Evolutionary conservation across 1,139 yeast species (phyloP).

Genomic region (Pichia sp.): DNA sequence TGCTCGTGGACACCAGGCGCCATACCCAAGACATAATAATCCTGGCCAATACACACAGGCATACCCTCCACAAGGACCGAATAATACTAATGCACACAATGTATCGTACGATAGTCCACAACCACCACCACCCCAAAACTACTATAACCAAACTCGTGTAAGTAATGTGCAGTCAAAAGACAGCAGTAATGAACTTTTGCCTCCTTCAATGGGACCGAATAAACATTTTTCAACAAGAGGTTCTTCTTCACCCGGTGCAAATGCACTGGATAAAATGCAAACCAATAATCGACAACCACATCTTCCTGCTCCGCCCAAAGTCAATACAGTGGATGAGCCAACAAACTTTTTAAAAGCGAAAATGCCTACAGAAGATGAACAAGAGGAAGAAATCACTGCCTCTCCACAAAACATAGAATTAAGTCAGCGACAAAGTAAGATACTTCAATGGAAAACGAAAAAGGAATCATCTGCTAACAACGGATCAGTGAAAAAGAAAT

Average conservation of each 20-base stretch:
- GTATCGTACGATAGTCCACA: background rate
- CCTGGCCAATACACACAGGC: background rate
- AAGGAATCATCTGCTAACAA: background rate
- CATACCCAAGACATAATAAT: background rate
- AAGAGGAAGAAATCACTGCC: no score
- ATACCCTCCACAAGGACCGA: background rate
- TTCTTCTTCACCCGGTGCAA: no score
- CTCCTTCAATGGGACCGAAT: background rate
- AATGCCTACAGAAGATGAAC: background rate
- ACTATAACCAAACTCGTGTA: background rate
- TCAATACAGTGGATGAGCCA: no score
- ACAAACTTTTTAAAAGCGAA: background rate
- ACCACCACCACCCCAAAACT: background rate
- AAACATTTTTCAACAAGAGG: no score
- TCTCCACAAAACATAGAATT: background rate
- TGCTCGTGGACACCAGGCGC: background rate
- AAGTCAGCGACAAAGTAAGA: conserved; percentile 1
- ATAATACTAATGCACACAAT: background rate
- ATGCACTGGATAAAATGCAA: no score
- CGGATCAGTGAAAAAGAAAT: conserved; percentile 18
- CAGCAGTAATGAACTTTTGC: background rate
- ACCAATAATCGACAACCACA: no score
- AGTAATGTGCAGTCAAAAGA: background rate
- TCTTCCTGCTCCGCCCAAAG: no score
- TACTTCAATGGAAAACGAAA: conserved; percentile 3